A percentile compares a stretch with the other conserved stretches of the same genome.
Conservation (phyloP, 768 basidiomycete species). For the Suillus americanus region DNA sequence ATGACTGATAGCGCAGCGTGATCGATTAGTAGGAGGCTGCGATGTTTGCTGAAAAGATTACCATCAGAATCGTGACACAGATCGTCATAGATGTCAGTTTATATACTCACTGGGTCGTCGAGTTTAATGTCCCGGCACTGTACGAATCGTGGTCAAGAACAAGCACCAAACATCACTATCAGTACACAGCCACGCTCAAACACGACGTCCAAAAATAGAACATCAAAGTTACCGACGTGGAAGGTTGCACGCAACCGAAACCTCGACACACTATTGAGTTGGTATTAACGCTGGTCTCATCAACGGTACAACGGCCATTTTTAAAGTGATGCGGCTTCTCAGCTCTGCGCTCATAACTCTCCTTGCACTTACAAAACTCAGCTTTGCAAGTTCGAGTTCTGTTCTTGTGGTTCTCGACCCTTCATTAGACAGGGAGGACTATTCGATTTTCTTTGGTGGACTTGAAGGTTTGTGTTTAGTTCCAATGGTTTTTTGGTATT, state of each 20-base stretch:
- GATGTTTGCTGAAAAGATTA: neutral
- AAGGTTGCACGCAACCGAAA: slow-evolving; percentile 6
- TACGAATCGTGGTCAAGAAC: neutral
- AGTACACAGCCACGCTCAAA: slow-evolving; percentile 20
- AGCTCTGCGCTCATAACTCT: slow-evolving; percentile 27
- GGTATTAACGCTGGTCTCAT: neutral
- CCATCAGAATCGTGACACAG: neutral
- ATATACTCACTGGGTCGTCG: neutral
- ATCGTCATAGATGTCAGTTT: neutral
- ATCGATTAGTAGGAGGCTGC: neutral
- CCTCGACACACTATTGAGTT: neutral
- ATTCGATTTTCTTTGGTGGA: slow-evolving; percentile 79
- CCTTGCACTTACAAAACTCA: slow-evolving; percentile 25
- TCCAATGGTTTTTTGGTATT: neutral
- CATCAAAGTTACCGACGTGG: slow-evolving; percentile 20
- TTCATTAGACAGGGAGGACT: slow-evolving; percentile 60
- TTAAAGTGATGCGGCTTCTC: slow-evolving; percentile 27
- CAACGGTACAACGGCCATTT: neutral
- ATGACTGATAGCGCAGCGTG: neutral
- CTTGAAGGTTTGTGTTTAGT: slow-evolving; percentile 57
- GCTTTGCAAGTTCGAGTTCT: slow-evolving; percentile 67
- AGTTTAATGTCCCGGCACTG: neutral
- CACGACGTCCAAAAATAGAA: slow-evolving; percentile 13
- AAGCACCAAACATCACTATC: slow-evolving; percentile 1
- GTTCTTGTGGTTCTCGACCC: slow-evolving; percentile 87